A percentile compares a stretch with the other conserved stretches of the same genome.
Evolutionary conservation across 2,329 filamentous ascomycete species (phyloP).

Genomic region (Colletotrichum brevisporum): DNA sequence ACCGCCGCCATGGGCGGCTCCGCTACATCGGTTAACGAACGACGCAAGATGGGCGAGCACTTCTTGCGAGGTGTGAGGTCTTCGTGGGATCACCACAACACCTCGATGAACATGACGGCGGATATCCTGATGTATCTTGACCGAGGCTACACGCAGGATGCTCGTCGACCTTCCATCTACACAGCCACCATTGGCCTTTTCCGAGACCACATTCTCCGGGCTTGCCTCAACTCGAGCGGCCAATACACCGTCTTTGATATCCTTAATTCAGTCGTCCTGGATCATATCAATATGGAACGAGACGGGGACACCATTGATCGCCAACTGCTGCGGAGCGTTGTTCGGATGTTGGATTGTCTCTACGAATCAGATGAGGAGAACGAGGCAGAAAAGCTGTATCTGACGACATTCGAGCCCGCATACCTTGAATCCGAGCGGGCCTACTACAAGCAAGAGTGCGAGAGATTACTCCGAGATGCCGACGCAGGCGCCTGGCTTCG

Average conservation of each 20-base stretch:
- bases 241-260: slow-evolving; percentile 76
- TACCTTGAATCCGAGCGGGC: slow-evolving; percentile 79
- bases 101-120: slow-evolving; percentile 95
- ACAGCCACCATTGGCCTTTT: slow-evolving; percentile 89
- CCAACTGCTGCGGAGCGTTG: slow-evolving; percentile 83
- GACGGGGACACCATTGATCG: slow-evolving; percentile 91
- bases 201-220: slow-evolving; percentile 85
- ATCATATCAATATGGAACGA: slow-evolving; percentile 93
- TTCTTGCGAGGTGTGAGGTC: slow-evolving; percentile 83
- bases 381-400: slow-evolving; percentile 85
- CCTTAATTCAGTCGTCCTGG: slow-evolving; percentile 85
- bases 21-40: slow-evolving; percentile 80
- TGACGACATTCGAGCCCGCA: slow-evolving; percentile 83
- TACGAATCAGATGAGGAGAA: slow-evolving; percentile 86
- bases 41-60: slow-evolving; percentile 83
- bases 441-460: slow-evolving; percentile 85
- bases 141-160: slow-evolving; percentile 82
- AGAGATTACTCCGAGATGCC: slow-evolving; percentile 79
- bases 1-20: slow-evolving; percentile 70
- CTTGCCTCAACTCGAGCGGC: slow-evolving; percentile 62
- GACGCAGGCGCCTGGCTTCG: slow-evolving; percentile 88
- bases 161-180: slow-evolving; percentile 83
- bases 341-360: slow-evolving; percentile 90
- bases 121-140: slow-evolving; percentile 99
- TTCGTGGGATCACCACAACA: slow-evolving; percentile 90